Base-by-base conservation (phyloP, 1,139 yeast species). In the Geotrichum carabidarum region DNA sequence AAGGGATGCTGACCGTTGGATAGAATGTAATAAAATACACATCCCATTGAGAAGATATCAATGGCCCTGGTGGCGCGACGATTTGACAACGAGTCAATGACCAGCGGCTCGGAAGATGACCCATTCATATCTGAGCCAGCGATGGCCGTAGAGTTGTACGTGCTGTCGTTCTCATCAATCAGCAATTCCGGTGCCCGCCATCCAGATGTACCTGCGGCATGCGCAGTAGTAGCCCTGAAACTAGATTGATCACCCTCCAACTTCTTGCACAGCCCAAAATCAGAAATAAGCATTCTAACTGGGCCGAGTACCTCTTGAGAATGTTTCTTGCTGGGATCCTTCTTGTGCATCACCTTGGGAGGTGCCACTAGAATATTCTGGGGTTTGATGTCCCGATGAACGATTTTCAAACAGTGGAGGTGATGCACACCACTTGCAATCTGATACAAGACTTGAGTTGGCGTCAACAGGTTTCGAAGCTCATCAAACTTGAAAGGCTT, bases 151-250 rank as follows among this genome's bases (percentile, higher is more conserved):
- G 40, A 48, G 22, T 49, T 49, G 34, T 50, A 48, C 5, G 48
- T 49, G 41, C 44, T 41, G 18, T 49, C 58, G 12, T 44, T 45
- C 34, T 59, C 61, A 41, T 59, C 60, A 47, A 57, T 73, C 44
- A 88, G 71, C 38, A 93, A 74, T 66, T 93, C 99, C 0, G 99
- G 99, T 0, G 99, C 98, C 62, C 98, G 79, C 99, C 99, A 93
- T 1, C 99, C 99, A 7, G 93, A 81, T 0, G 99, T 93, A 1
- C 99, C 99, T 0, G 97, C 96, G 9, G 95, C 95, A 65, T 89
- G 86, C 34, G 90, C 90, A 0, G 93, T 84, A 0, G 96, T 91
- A 0, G 97, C 95, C 60, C 93, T 79, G 68, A 93, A 93, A 7
- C 96, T 88, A 1, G 96, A 86, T 69, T 93, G 97, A 63, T 90